Evolutionary conservation across 2,329 filamentous ascomycete species (phyloP).

Genomic region (Aureobasidium sp.): DNA sequence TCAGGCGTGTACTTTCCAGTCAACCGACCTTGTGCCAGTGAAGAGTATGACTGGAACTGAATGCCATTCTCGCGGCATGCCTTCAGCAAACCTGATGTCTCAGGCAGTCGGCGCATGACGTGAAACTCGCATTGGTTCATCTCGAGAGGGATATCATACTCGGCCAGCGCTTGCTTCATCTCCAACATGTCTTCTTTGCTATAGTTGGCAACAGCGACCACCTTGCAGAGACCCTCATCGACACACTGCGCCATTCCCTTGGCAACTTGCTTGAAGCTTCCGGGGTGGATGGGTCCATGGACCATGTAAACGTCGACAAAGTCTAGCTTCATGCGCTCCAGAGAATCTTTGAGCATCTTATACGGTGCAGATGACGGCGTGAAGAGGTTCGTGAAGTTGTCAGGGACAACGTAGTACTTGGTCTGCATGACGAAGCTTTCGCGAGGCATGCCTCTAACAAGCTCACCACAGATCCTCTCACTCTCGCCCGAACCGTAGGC

Average conservation of each 20-base stretch:
- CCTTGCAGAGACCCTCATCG: slow-evolving; percentile 31
- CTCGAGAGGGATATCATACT: slow-evolving; percentile 32
- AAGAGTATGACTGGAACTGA: slow-evolving; percentile 35
- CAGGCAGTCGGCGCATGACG: slow-evolving; percentile 34
- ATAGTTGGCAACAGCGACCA: slow-evolving; percentile 39
- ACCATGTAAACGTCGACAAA: slow-evolving; percentile 34
- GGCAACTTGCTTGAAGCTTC: slow-evolving; percentile 31
- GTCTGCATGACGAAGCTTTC: slow-evolving; percentile 33
- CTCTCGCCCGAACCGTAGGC: slow-evolving; percentile 35
- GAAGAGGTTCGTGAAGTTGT: slow-evolving; percentile 26
- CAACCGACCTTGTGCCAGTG: slow-evolving; percentile 33
- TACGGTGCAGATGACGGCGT: slow-evolving; percentile 27
- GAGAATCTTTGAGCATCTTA: slow-evolving; percentile 27
- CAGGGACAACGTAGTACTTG: slow-evolving; percentile 32
- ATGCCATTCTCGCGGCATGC: slow-evolving; percentile 33
- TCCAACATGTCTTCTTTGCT: slow-evolving; percentile 32
- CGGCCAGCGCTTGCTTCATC: slow-evolving; percentile 34
- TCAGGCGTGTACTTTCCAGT: slow-evolving; percentile 33
- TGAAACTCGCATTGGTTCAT: slow-evolving; percentile 40
- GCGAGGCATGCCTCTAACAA: slow-evolving; percentile 30
- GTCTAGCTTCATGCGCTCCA: slow-evolving; percentile 31
- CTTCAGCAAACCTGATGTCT: slow-evolving; percentile 31
- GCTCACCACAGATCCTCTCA: slow-evolving; percentile 33
- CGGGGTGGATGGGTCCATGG: slow-evolving; percentile 35
- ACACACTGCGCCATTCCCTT: slow-evolving; percentile 36